Conservation (phyloP, 1,139 yeast genomes). For the Arxiozyma bovina region DNA sequence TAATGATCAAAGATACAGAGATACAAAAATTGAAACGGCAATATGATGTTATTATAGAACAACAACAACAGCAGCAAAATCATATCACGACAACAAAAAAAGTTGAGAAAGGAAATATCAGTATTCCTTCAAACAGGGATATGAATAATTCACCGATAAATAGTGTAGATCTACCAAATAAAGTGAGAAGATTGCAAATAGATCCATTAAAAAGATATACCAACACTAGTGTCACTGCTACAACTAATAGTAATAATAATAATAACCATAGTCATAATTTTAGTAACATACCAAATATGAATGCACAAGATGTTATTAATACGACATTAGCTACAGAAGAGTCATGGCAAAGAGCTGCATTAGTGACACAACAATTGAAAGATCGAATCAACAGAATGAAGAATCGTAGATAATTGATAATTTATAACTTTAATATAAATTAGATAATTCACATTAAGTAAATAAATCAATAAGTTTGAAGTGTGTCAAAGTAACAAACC, state of each 20-base stretch:
- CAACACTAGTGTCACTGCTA: background rate
- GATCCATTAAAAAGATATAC: constrained; percentile 4
- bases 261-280: background rate
- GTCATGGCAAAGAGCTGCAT: constrained; percentile 84
- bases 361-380: constrained; percentile 74
- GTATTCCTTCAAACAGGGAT: constrained; percentile 14
- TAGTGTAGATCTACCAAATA: constrained; percentile 6
- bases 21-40: background rate
- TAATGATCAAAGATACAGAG: background rate
- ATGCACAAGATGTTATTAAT: background rate
- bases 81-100: background rate
- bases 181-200: constrained; percentile 23
- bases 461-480: no score
- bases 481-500: no score
- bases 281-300: background rate
- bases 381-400: constrained; percentile 86
- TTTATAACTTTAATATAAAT: no score
- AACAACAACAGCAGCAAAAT: background rate
- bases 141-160: constrained; percentile 7
- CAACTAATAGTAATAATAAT: background rate
- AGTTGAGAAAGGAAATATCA: background rate
- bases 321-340: constrained; percentile 37
- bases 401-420: constrained; percentile 33
- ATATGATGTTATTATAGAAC: background rate
- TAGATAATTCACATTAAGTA: no score